Conservation (phyloP, 345 rosid genomes). For the Eucalyptus sp. region DNA sequence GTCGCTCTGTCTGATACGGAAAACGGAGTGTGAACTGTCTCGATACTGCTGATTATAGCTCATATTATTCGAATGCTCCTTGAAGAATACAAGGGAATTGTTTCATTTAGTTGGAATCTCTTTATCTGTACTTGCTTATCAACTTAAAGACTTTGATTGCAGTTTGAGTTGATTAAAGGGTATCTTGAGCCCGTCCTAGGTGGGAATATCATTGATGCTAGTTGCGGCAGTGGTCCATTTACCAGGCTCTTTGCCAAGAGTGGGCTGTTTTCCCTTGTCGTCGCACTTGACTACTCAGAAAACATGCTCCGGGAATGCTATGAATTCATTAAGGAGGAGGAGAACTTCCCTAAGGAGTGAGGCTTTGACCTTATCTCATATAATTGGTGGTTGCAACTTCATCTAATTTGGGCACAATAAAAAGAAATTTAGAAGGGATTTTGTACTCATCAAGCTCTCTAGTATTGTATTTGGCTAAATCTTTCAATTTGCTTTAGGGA, state of each 20-base stretch:
- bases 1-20: neutral
- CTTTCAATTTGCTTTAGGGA: slow-evolving; percentile 28
- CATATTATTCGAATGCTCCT: neutral
- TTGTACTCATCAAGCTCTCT: neutral
- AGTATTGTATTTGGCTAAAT: neutral
- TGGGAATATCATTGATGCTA: slow-evolving; percentile 78
- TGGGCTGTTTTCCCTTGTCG: slow-evolving; percentile 57
- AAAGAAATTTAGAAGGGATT: neutral
- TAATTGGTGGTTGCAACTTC: neutral
- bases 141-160: neutral
- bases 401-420: neutral
- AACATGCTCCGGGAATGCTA: slow-evolving; percentile 77
- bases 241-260: slow-evolving; percentile 67
- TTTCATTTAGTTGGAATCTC: neutral
- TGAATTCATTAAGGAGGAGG: slow-evolving; percentile 44
- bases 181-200: slow-evolving; percentile 70
- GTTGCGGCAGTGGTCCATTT: slow-evolving; percentile 92
- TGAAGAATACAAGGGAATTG: neutral
- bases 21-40: neutral
- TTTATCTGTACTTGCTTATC: neutral
- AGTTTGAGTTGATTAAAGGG: slow-evolving; percentile 78
- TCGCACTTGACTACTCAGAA: slow-evolving; percentile 86
- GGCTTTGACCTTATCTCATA: neutral
- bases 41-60: neutral
- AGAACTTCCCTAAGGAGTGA: slow-evolving; percentile 64